Evolutionary conservation across 2,329 filamentous ascomycete species (phyloP).

Genomic region (Monilinia aucupariae): DNA sequence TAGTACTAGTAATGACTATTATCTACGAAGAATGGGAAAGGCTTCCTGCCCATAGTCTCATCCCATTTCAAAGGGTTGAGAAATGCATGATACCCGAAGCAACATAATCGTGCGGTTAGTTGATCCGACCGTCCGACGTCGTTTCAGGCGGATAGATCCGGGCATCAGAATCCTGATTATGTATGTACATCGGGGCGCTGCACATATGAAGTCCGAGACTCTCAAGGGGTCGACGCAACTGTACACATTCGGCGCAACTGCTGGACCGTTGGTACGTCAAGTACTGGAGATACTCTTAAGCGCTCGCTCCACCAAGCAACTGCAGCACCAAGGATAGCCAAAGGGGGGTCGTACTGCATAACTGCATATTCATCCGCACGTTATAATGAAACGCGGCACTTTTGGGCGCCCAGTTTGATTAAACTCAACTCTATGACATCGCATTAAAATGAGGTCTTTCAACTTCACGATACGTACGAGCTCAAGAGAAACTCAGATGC

Average conservation of each 20-base stretch:
- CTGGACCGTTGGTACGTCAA: too few species aligned
- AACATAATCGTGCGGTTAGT: neutral
- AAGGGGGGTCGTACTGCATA: neutral
- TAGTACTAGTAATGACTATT: too few species aligned
- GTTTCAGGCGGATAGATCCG: neutral
- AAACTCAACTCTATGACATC: too few species aligned
- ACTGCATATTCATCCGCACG: neutral
- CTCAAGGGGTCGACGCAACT: neutral
- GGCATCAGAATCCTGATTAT: neutral
- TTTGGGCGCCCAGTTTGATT: neutral
- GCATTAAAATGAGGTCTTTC: too few species aligned
- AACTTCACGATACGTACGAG: too few species aligned
- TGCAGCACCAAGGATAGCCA: neutral
- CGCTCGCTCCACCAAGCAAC: neutral
- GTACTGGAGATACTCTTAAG: neutral
- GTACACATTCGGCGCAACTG: neutral
- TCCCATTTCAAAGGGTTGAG: rapidly evolving
- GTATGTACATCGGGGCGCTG: too few species aligned
- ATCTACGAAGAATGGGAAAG: too few species aligned
- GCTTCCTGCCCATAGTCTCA: rapidly evolving
- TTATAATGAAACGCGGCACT: neutral
- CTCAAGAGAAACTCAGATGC: neutral
- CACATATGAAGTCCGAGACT: neutral
- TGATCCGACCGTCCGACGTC: neutral
- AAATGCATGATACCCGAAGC: neutral